Evolutionary conservation across 225 moss, liverwort and hornwort species (phyloP), one percentile per base, ranked within the genome.

Genomic region (Physcomitrellopsis africana): DNA sequence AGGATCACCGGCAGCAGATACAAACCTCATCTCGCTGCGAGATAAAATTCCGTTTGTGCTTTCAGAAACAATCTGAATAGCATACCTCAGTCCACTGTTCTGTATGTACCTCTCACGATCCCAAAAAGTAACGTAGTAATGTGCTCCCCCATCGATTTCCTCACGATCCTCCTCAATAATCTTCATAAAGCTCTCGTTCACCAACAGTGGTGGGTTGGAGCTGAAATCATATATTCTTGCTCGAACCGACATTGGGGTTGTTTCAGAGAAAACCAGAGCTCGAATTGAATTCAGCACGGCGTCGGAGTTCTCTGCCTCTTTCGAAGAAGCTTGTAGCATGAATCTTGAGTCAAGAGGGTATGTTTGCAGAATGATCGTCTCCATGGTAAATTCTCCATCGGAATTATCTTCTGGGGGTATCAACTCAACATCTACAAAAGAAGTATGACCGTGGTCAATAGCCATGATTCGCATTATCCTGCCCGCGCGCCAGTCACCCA

Each of bases 401-500:
- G 81, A 85, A 69, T 81, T 51, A 79, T 85, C 78, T 51, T 78
- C 51, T 69, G 81, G 73, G 42, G 78, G 57, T 26, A 81, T 27
- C 59, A 94, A 75, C 79, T 93, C 90, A 60, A 93, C 73, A 59
- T 97, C 97, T 54, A 91, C 81, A 53, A 97, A 97, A 0, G 97
- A 94, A 22, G 94, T 87, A 17, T 87, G 89, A 5, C 89, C 91
- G 7, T 93, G 84, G 76, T 97, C 97, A 29, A 90, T 73, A 37
- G 91, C 94, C 75, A 97, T 73, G 20, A 97, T 51, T 51, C 97
- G 97, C 84, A 97, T 92, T 85, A 97, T 89, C 51, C 97, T 80
- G 67, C 84, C 91, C 11, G 49, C 59, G 8, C 97, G 94, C 97
- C 97, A 97, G 58, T 97, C 97, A 10, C 97, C 97, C 94, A 94